phyloP scores from a whole-genome alignment of 257 asterid species.

The Fraxinus quadrangulata region DNA sequence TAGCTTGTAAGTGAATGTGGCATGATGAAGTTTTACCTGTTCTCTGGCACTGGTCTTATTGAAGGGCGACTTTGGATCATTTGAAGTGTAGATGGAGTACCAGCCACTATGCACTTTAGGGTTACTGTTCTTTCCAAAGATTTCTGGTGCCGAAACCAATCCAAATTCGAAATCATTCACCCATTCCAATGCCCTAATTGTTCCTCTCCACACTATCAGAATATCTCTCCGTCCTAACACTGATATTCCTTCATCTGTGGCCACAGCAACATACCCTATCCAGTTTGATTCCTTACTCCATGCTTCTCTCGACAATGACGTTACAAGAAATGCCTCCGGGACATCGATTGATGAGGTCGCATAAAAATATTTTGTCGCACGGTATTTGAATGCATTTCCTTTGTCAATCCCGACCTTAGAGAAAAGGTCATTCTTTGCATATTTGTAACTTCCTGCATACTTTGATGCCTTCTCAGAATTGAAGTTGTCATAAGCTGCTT shows the following conservation, averaged over 20 bases:
- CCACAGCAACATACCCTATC: constrained; percentile 88
- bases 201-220: constrained; percentile 82
- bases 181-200: constrained; percentile 68
- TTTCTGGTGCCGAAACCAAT: constrained; percentile 51
- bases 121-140: constrained; percentile 40
- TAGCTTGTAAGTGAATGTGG: not conserved
- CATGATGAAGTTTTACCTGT: constrained; percentile 52
- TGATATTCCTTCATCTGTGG: constrained; percentile 67
- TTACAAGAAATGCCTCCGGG: constrained; percentile 67
- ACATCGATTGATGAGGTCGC: constrained; percentile 62
- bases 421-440: constrained; percentile 49
- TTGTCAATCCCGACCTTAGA: constrained; percentile 50
- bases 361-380: constrained; percentile 61
- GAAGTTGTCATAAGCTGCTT: constrained; percentile 78
- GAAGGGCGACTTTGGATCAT: constrained; percentile 60
- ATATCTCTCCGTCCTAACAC: constrained; percentile 79
- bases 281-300: constrained; percentile 89
- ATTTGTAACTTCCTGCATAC: constrained; percentile 69
- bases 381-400: constrained; percentile 49
- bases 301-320: constrained; percentile 65
- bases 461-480: constrained; percentile 56
- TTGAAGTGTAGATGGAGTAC: constrained; percentile 75
- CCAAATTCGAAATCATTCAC: constrained; percentile 58
- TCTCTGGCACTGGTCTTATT: constrained; percentile 61
- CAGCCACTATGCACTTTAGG: constrained; percentile 73